These are phyloP conservation scores for Rubia tinctorum DNA, from an alignment of 305 asterid genomes.

Conservation along the genomic window DNA sequence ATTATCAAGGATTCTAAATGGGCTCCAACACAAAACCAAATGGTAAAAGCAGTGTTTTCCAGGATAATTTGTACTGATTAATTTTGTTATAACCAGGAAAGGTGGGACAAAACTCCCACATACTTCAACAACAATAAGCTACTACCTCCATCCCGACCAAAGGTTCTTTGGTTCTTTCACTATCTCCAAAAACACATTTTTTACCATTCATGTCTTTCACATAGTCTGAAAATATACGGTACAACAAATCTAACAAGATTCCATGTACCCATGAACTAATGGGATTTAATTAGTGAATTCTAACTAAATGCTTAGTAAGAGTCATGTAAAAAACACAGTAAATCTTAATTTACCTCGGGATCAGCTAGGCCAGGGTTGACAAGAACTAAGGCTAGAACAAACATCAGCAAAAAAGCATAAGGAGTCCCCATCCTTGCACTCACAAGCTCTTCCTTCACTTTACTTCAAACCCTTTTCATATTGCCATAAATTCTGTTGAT, in stretches of 20 bases:
- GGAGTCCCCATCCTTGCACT: constrained; percentile 36
- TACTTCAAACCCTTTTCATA: background rate
- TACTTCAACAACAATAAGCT: background rate
- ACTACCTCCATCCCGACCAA: background rate
- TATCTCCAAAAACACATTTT: too few species aligned
- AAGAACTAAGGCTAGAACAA: constrained; percentile 33
- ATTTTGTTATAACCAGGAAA: background rate
- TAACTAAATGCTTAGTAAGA: background rate
- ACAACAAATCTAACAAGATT: too few species aligned
- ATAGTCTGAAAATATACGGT: background rate
- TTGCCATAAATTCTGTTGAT: background rate
- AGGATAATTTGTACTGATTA: background rate
- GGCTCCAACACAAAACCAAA: background rate
- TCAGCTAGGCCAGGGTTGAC: constrained; percentile 35
- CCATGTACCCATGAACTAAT: too few species aligned
- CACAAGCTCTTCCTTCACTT: constrained; percentile 10
- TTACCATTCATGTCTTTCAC: background rate
- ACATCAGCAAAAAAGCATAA: constrained; percentile 29
- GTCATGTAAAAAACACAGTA: constrained; percentile 3
- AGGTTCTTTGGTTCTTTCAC: background rate
- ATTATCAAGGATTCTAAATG: background rate
- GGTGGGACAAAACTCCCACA: background rate
- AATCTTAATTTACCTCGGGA: constrained; percentile 42
- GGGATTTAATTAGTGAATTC: too few species aligned
- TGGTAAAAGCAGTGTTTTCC: too few species aligned